Conservation (phyloP, 164 flowering plant genomes). For the Annona cherimola region DNA sequence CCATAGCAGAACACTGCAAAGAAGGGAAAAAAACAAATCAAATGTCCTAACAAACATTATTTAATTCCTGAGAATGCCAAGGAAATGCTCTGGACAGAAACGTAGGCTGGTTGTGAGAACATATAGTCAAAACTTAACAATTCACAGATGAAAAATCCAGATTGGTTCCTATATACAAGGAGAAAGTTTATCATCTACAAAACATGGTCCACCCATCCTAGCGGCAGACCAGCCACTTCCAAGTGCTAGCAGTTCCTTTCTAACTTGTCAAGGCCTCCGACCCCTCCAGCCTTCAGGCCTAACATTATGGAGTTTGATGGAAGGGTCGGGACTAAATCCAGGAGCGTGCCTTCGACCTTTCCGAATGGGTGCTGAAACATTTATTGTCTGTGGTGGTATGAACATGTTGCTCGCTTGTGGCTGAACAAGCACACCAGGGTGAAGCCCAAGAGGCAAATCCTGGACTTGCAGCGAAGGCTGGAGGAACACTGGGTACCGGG, state of each 20-base stretch:
- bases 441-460: slow-evolving; percentile 10
- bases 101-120: too few relatives aligned
- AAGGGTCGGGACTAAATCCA: neutral
- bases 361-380: neutral
- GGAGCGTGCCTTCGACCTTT: neutral
- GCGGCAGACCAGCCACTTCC: too few relatives aligned
- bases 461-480: slow-evolving; percentile 10
- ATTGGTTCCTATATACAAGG: too few relatives aligned
- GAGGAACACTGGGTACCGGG: neutral
- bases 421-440: neutral
- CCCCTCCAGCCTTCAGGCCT: neutral
- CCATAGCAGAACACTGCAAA: too few relatives aligned
- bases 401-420: neutral
- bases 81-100: too few relatives aligned
- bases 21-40: too few relatives aligned
- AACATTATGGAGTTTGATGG: neutral
- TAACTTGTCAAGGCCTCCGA: neutral
- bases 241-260: neutral
- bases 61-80: too few relatives aligned
- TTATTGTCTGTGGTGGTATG: neutral
- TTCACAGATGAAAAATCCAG: too few relatives aligned
- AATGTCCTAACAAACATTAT: too few relatives aligned
- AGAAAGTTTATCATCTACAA: too few relatives aligned
- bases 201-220: too few relatives aligned
- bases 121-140: too few relatives aligned